Conservation (phyloP, 2,329 filamentous ascomycete species). For the Aspergillus flavus region DNA sequence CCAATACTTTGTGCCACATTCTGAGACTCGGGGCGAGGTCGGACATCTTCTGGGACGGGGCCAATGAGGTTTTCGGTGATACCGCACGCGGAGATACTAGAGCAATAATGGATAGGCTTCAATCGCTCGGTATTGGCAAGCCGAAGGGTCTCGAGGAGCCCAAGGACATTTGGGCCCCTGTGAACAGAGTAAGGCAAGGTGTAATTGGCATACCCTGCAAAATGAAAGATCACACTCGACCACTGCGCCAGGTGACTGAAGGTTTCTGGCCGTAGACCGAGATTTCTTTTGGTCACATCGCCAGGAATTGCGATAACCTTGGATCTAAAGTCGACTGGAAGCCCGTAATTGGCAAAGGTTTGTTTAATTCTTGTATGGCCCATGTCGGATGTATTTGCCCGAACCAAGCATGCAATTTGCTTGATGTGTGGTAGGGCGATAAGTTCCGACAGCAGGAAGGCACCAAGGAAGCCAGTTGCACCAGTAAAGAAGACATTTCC, state of each 20-base stretch:
- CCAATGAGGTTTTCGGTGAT: slow-evolving; percentile 7
- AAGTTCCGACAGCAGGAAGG: slow-evolving; percentile 15
- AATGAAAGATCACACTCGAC: slow-evolving; percentile 19
- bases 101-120: slow-evolving; percentile 23
- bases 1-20: slow-evolving; percentile 14
- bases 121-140: slow-evolving; percentile 16
- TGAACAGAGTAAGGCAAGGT: slow-evolving; percentile 16
- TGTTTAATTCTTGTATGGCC: slow-evolving; percentile 13
- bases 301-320: slow-evolving; percentile 15
- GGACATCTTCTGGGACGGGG: slow-evolving; percentile 12
- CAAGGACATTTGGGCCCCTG: slow-evolving; percentile 13
- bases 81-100: slow-evolving; percentile 22
- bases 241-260: slow-evolving; percentile 11
- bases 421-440: slow-evolving; percentile 10
- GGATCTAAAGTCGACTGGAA: neutral
- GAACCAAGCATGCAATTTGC: slow-evolving; percentile 19
- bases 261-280: slow-evolving; percentile 6
- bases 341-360: slow-evolving; percentile 10
- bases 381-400: slow-evolving; percentile 4
- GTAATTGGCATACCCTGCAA: slow-evolving; percentile 16
- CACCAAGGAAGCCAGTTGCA: slow-evolving; percentile 18
- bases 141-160: slow-evolving; percentile 7
- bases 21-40: slow-evolving; percentile 2
- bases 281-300: neutral
- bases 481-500: slow-evolving; percentile 19